A percentile compares a stretch with the other conserved stretches of the same genome.
Evolutionary conservation across 768 basidiomycete genomes (phyloP).

Genomic region (Boletus edulis): DNA sequence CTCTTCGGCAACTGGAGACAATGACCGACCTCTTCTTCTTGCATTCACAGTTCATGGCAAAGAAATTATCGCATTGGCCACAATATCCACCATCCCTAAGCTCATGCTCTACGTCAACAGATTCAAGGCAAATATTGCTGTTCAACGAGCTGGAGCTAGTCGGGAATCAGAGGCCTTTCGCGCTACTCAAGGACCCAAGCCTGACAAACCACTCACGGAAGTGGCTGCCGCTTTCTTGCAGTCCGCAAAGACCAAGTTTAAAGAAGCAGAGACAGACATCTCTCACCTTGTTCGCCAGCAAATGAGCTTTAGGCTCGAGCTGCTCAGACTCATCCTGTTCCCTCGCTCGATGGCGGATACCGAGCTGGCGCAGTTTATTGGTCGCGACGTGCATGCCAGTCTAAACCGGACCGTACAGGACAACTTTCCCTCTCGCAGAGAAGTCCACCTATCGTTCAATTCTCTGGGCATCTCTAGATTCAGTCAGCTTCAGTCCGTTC

Average conservation of each 20-base stretch:
- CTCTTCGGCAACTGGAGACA: conserved; percentile 36
- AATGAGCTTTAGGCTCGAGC: conserved; percentile 66
- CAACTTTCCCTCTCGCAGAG: conserved; percentile 50
- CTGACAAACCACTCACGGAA: conserved; percentile 76
- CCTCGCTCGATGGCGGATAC: conserved; percentile 75
- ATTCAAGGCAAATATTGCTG: conserved; percentile 69
- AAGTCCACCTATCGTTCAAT: conserved; percentile 69
- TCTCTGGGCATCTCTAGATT: conserved; percentile 76
- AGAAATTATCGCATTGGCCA: conserved; percentile 63
- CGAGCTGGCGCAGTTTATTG: conserved; percentile 76
- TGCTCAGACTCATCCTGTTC: conserved; percentile 70
- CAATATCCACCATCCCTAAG: conserved; percentile 75
- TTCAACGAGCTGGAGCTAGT: conserved; percentile 73
- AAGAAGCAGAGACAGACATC: conserved; percentile 59
- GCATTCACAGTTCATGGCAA: conserved; percentile 75
- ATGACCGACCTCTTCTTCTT: conserved; percentile 57
- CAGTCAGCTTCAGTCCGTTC: conserved; percentile 55
- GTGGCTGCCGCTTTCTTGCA: conserved; percentile 85
- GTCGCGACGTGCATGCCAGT: conserved; percentile 64
- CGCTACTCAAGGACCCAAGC: conserved; percentile 65
- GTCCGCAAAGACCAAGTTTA: conserved; percentile 69
- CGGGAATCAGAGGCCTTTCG: conserved; percentile 78
- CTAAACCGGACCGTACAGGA: conserved; percentile 62
- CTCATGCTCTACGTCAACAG: conserved; percentile 71
- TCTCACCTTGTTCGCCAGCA: conserved; percentile 67